Evolutionary conservation across 2,329 filamentous ascomycete species (phyloP).

Genomic region (Thelonectria blattea): DNA sequence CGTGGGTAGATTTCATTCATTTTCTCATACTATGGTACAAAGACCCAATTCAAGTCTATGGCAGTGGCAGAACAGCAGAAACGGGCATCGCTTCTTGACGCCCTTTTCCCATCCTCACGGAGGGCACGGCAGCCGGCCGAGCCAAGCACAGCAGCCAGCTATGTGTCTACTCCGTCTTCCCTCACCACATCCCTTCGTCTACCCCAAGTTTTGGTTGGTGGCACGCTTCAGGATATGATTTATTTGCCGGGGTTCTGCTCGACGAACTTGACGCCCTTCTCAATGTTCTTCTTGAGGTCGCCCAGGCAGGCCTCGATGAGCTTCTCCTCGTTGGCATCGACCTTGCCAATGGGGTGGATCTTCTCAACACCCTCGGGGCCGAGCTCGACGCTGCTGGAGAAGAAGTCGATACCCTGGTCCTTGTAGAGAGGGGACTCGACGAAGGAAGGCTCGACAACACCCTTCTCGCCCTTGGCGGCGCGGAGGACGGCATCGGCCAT

Average conservation of each 20-base stretch:
- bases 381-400: constrained; percentile 93
- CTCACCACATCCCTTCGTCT: constrained; percentile 20
- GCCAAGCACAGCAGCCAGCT: constrained; percentile 16
- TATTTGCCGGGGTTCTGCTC: constrained; percentile 66
- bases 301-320: constrained; percentile 83
- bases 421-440: constrained; percentile 98
- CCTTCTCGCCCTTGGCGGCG: constrained; percentile 91
- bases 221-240: constrained; percentile 32
- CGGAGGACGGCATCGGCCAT: constrained; percentile 91
- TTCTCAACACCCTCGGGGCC: constrained; percentile 95
- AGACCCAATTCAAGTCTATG: constrained; percentile 44
- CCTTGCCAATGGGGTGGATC: constrained; percentile 84
- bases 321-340: constrained; percentile 86
- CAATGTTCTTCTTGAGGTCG: constrained; percentile 93
- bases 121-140: constrained; percentile 12
- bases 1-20: constrained; percentile 35
- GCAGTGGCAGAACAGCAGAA: constrained; percentile 39
- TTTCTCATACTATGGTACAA: constrained; percentile 44
- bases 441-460: constrained; percentile 93
- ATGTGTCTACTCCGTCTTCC: constrained; percentile 10
- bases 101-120: constrained; percentile 7
- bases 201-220: constrained; percentile 12
- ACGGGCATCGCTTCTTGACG: constrained; percentile 33
- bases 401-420: constrained; percentile 97
- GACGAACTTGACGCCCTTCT: constrained; percentile 78